These are phyloP conservation scores for Mucor sp. DNA, from an alignment of 371 early-diverging fungal genomes.

Conservation along the genomic window DNA sequence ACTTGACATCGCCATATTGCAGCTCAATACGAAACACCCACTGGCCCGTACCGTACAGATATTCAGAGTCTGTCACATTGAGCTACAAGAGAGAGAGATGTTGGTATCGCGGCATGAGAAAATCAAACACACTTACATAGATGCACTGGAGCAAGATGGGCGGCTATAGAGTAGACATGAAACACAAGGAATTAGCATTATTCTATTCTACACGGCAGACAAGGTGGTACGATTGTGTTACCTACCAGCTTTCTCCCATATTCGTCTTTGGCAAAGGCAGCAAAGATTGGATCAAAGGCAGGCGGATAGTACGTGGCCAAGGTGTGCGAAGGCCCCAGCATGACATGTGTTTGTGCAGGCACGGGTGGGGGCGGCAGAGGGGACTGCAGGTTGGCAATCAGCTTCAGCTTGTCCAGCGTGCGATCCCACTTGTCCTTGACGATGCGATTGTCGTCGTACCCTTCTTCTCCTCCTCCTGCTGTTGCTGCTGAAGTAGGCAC, in stretches of 20 bases:
- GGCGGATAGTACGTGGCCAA: constrained; percentile 49
- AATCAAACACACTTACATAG: constrained; percentile 19
- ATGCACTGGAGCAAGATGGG: constrained; percentile 45
- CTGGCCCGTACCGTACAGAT: constrained; percentile 36
- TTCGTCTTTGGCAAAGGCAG: constrained; percentile 45
- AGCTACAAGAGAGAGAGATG: constrained; percentile 30
- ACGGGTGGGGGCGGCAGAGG: background rate
- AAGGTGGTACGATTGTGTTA: background rate
- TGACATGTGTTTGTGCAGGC: background rate
- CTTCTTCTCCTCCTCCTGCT: background rate
- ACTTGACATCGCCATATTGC: constrained; percentile 79
- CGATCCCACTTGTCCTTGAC: constrained; percentile 42
- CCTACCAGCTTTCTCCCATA: constrained; percentile 44
- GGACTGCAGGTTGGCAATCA: constrained; percentile 32
- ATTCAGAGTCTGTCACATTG: constrained; percentile 61
- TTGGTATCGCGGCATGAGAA: no score
- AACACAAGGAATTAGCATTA: background rate
- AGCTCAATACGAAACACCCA: constrained; percentile 72
- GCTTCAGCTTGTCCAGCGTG: constrained; percentile 38
- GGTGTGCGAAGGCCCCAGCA: constrained; percentile 24
- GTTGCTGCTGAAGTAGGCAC: background rate
- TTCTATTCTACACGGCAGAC: background rate
- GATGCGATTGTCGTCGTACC: constrained; percentile 7
- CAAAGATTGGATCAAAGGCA: constrained; percentile 45
- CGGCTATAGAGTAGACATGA: constrained; percentile 27